A percentile compares a stretch with the other conserved stretches of the same genome.
These are phyloP conservation scores for Xylaria curta DNA, from an alignment of 495 filamentous ascomycete species.

Conservation along the genomic window DNA sequence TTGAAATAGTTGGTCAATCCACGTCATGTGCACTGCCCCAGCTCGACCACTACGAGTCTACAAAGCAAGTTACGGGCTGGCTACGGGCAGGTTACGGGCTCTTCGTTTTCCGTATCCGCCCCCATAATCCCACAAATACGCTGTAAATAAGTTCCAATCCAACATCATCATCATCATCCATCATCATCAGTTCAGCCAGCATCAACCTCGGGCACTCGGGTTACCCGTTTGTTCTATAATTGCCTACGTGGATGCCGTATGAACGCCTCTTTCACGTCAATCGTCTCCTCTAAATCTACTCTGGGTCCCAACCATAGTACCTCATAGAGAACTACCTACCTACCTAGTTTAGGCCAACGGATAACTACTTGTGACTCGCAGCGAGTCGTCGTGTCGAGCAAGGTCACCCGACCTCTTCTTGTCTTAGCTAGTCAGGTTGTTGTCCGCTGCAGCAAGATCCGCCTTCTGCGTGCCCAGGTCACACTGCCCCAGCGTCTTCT, in stretches of 20 bases:
- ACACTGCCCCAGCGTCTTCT: background rate
- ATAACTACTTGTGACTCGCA: slow-evolving; percentile 4
- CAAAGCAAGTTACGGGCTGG: background rate
- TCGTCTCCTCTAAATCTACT: background rate
- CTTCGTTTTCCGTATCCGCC: slow-evolving; percentile 19
- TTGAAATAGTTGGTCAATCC: slow-evolving; percentile 17
- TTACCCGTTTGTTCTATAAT: slow-evolving; percentile 8
- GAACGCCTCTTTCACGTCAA: background rate
- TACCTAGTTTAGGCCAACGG: background rate
- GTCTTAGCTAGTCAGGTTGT: slow-evolving; percentile 14
- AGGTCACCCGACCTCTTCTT: slow-evolving; percentile 29
- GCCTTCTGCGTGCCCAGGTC: slow-evolving; percentile 17
- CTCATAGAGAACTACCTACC: background rate
- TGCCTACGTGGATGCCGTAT: slow-evolving; percentile 20
- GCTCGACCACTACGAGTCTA: background rate
- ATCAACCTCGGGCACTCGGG: slow-evolving; percentile 11
- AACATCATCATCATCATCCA: background rate
- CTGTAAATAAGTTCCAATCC: slow-evolving; percentile 6
- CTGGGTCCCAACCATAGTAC: too few relatives aligned
- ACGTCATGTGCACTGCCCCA: slow-evolving; percentile 26
- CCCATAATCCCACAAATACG: slow-evolving; percentile 20
- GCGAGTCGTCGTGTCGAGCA: slow-evolving; percentile 20
- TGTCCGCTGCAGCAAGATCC: slow-evolving; percentile 21
- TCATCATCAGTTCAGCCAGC: slow-evolving; percentile 2
- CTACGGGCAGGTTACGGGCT: slow-evolving; percentile 2